These are phyloP conservation scores for Diatrype stigma DNA, from an alignment of 2,329 filamentous ascomycete genomes.

Conservation along the genomic window DNA sequence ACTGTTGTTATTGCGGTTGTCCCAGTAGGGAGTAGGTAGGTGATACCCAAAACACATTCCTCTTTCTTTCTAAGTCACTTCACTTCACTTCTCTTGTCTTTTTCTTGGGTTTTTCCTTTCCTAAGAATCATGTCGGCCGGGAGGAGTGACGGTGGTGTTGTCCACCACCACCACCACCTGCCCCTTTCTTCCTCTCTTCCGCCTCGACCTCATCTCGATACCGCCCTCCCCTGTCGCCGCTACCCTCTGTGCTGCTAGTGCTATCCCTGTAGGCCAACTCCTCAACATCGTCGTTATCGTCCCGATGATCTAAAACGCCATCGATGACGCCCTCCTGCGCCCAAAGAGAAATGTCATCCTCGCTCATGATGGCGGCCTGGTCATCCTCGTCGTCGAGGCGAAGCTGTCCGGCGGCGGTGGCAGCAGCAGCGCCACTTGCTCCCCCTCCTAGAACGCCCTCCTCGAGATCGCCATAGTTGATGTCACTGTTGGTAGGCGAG, in stretches of 20 bases:
- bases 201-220: background rate
- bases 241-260: constrained; percentile 2
- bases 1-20: too few relatives aligned
- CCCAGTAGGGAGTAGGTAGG: too few relatives aligned
- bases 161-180: too few relatives aligned
- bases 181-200: too few relatives aligned
- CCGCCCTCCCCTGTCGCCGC: background rate
- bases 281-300: constrained; percentile 23
- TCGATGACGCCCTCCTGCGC: constrained; percentile 36
- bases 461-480: constrained; percentile 42
- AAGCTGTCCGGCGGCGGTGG: constrained; percentile 25
- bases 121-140: too few relatives aligned
- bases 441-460: constrained; percentile 35
- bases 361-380: constrained; percentile 51
- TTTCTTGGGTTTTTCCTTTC: too few relatives aligned
- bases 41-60: too few relatives aligned
- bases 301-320: constrained; percentile 20
- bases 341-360: constrained; percentile 58
- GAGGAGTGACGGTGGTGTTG: too few relatives aligned
- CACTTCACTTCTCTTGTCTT: too few relatives aligned
- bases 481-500: constrained; percentile 1
- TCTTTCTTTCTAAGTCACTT: too few relatives aligned
- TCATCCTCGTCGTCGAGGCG: constrained; percentile 40
- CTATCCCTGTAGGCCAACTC: constrained; percentile 13
- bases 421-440: too few relatives aligned